phyloP scores from a whole-genome alignment of 1,284 basidiomycete genomes.

The Vanrija sp. region DNA sequence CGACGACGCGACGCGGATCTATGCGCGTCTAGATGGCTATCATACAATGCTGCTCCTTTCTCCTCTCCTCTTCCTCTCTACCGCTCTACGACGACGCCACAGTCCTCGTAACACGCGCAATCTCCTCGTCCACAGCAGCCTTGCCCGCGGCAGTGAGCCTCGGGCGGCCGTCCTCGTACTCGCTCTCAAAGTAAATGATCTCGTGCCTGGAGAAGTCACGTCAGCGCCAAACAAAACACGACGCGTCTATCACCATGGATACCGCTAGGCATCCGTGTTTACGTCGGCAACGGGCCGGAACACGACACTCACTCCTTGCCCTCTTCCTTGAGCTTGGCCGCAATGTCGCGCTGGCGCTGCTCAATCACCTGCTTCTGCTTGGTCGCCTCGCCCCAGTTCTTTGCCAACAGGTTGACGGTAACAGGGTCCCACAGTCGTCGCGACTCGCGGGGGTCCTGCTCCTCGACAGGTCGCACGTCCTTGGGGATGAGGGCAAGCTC shows the following conservation, averaged over 20 bases:
- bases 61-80: no score
- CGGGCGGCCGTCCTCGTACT: conserved; percentile 69
- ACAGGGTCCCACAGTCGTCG: conserved; percentile 85
- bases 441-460: conserved; percentile 77
- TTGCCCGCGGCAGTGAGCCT: conserved; percentile 66
- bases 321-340: conserved; percentile 74
- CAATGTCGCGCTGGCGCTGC: conserved; percentile 79
- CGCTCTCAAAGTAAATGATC: conserved; percentile 72
- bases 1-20: no score
- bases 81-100: no score
- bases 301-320: conserved; percentile 63
- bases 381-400: conserved; percentile 86
- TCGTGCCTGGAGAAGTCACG: conserved; percentile 59
- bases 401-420: conserved; percentile 67
- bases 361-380: conserved; percentile 82
- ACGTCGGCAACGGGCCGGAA: not conserved
- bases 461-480: conserved; percentile 71
- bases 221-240: not conserved
- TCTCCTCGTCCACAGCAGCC: conserved; percentile 66
- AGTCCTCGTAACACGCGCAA: conserved; percentile 36
- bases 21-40: no score
- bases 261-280: not conserved
- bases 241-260: conserved; percentile 1
- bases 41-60: no score
- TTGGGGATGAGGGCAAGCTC: conserved; percentile 75